These are phyloP conservation scores for Austroboletus festivus DNA, from an alignment of 768 basidiomycete species.

Conservation along the genomic window DNA sequence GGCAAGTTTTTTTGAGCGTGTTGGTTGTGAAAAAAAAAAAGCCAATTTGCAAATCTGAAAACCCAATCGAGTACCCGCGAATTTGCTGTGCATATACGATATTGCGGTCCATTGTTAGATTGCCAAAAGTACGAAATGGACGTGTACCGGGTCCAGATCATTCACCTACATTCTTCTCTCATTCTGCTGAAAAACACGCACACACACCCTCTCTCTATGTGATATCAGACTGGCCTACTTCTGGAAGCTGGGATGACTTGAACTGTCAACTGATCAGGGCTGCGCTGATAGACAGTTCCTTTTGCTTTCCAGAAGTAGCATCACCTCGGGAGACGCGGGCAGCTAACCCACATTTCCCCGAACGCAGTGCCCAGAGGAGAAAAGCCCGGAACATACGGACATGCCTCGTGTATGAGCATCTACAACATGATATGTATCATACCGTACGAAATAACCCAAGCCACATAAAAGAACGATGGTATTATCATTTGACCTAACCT, in stretches of 20 bases:
- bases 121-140: not conserved
- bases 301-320: slow-evolving; percentile 25
- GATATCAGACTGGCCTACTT: not conserved
- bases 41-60: slow-evolving; percentile 17
- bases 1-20: not conserved
- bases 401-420: slow-evolving; percentile 14
- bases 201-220: not conserved
- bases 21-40: not conserved
- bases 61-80: not conserved
- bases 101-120: not conserved
- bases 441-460: not conserved
- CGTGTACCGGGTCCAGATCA: not conserved
- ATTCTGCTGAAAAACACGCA: not conserved
- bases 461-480: slow-evolving; percentile 10
- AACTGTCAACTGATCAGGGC: slow-evolving; percentile 1
- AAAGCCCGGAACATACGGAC: not conserved
- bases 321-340: slow-evolving; percentile 30
- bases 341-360: slow-evolving; percentile 20
- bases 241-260: slow-evolving; percentile 5
- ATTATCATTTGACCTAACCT: slow-evolving; percentile 7
- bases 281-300: slow-evolving; percentile 13
- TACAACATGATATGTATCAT: no score
- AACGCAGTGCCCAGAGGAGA: not conserved
- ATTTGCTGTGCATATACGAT: not conserved
- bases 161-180: not conserved